Conservation (phyloP, 768 basidiomycete genomes). For the Hygrocybe punicea region DNA sequence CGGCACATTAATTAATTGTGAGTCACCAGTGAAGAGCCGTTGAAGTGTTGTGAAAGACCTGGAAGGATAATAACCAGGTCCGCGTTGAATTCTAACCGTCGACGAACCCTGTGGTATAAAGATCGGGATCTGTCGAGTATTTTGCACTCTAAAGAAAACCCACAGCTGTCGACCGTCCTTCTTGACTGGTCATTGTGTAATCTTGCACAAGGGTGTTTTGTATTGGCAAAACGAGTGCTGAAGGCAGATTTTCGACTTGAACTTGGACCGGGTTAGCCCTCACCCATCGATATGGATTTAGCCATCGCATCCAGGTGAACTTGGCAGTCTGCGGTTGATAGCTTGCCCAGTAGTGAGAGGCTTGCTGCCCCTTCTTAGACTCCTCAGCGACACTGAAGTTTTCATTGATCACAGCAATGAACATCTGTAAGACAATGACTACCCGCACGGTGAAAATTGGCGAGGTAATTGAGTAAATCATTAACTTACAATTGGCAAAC, state of each 20-base stretch:
- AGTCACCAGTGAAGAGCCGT: constrained; percentile 60
- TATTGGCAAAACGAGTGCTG: constrained; percentile 74
- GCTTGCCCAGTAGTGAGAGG: constrained; percentile 61
- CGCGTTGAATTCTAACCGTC: background rate
- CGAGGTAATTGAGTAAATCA: constrained; percentile 4
- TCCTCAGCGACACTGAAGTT: constrained; percentile 93
- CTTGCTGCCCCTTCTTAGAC: constrained; percentile 78
- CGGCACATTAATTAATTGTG: constrained; percentile 52
- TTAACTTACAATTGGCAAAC: constrained; percentile 80
- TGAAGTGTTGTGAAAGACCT: constrained; percentile 62
- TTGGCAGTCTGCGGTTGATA: constrained; percentile 51
- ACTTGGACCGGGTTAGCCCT: constrained; percentile 69
- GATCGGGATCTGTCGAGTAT: background rate
- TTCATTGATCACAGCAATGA: constrained; percentile 96
- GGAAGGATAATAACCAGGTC: constrained; percentile 48
- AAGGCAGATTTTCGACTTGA: constrained; percentile 66
- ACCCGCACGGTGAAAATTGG: constrained; percentile 3
- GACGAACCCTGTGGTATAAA: background rate
- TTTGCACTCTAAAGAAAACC: constrained; percentile 7
- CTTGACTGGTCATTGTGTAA: constrained; percentile 40
- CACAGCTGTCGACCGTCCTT: constrained; percentile 31
- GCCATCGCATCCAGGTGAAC: constrained; percentile 62
- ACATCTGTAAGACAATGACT: constrained; percentile 94
- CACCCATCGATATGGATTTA: constrained; percentile 89
- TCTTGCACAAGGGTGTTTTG: constrained; percentile 71